A percentile compares a stretch with the other conserved stretches of the same genome.
Conservation (phyloP, 495 filamentous ascomycete species). For the Penicillium riverlandense region DNA sequence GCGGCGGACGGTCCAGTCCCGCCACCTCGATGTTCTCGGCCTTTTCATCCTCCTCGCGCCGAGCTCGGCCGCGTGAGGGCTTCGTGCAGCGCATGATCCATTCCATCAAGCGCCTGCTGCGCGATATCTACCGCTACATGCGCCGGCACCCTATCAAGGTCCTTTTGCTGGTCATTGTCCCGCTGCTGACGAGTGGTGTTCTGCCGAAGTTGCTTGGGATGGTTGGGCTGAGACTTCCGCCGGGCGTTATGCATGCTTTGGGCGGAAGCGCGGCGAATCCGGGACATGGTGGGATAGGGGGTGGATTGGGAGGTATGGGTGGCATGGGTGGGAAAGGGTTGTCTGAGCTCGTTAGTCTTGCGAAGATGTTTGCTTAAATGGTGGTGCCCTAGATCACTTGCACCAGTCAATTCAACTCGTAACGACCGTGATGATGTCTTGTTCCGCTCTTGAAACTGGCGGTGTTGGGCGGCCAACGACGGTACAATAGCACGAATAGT, state of each 20-base stretch:
- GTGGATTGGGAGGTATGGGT: no score
- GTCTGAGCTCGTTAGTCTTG: constrained; percentile 46
- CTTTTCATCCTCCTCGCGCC: constrained; percentile 51
- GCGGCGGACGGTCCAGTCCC: constrained; percentile 33
- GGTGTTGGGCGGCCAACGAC: no score
- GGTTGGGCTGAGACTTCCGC: constrained; percentile 70
- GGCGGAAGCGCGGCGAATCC: constrained; percentile 32
- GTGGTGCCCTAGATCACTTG: background rate
- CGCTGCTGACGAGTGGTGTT: constrained; percentile 73
- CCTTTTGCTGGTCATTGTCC: constrained; percentile 77
- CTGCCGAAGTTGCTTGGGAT: constrained; percentile 62
- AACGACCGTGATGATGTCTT: constrained; percentile 13
- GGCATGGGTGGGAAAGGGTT: constrained; percentile 24
- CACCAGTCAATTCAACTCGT: background rate
- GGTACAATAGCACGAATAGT: no score
- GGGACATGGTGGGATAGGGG: constrained; percentile 15
- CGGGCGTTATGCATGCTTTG: constrained; percentile 47
- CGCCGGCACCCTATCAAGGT: constrained; percentile 75
- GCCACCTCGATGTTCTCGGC: constrained; percentile 39
- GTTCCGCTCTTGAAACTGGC: no score
- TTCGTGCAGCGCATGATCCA: constrained; percentile 64
- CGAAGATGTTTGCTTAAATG: constrained; percentile 56
- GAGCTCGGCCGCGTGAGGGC: constrained; percentile 62
- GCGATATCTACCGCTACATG: constrained; percentile 68
- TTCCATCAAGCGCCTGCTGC: constrained; percentile 64